Base-by-base conservation (phyloP, 1,284 basidiomycete species). In the Ustilago hordei region DNA sequence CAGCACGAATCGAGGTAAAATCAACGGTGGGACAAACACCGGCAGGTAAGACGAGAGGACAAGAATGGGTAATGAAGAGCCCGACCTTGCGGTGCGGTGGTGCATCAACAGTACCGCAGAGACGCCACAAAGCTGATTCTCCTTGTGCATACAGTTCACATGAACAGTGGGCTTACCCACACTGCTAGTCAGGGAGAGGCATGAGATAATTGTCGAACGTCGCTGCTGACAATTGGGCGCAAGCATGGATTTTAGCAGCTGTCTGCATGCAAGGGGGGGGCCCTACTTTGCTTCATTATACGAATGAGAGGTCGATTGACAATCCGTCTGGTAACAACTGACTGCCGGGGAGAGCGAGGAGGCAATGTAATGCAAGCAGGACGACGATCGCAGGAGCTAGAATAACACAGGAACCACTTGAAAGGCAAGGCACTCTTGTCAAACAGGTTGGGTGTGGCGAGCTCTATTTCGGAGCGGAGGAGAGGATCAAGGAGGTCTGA, bases 401-500 rank as follows among this genome's bases (percentile, higher is more conserved):
- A 28, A 3, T 3, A 28, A 28, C 23, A 28, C 23, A 0, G 23
- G 23, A 28, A 28, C 23, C 23, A 28, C 23, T 28, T 28, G 23
- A 28, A 28, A 28, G 23, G 23, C 23, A 28, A 28, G 3, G 0
- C 3, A 28, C 23, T 28, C 23, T 28, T 28, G 23, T 28, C 23
- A 28, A 28, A 28, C 23, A 28, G 23, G 23, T 28, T 28, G 23
- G 23, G 23, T 28, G 3, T 28, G 45, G 41, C 19, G 4, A 32
- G 31, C 38, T 39, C 19, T 55, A 41, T 8, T 19, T 35, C 9
- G n/a, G 35, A 38, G 19, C 13, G 55, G 32, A 34, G 28, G 45
- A 19, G 15, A 19, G 31, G 55, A 45, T 8, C n/a, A 43, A 34
- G 59, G 60, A 32, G 47, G 47, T 48, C 52, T 61, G 52, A 41